Evolutionary conservation across 805 yeast species (phyloP), one percentile per base, ranked within the genome.

Genomic region (Candida taoyuanica): DNA sequence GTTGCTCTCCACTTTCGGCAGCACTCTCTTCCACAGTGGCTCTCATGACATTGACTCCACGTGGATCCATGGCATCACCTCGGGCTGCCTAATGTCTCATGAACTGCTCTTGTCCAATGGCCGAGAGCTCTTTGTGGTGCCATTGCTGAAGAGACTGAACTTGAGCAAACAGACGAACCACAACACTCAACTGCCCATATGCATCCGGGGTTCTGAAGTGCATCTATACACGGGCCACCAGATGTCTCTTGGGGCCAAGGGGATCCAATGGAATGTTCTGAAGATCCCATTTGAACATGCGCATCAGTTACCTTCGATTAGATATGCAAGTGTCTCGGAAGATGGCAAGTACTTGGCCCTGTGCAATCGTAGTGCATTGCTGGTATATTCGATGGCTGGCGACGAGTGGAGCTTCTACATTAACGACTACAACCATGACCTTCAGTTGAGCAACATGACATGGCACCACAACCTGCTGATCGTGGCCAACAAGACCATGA

Each of bases 341-440:
- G 52, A 55, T 39, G 57, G 51, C 9, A 39, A 45, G 17, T 49
- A 31, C 29, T 31, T 57, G 3, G 61, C 59, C 1, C 2, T 57
- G 1, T 44, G 55, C 1, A 58, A 55, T 23, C 30, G 31, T 0
- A 42, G 33, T 7, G 34, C 45, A 4, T 21, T 58, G 12, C 27
- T 55, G 30, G 29, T 57, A 3, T 49, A 57, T 36, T 49, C 56
- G 3, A 43, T 50, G 16, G 18, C 19, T 5, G 46, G 46, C 8
- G 44, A 44, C 14, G 48, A 47, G 17, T 59, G 63, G 63, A 45
- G 51, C 37, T 41, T 47, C 30, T 59, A 55, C 39, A 44, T 43
- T 21, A 55, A 59, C 40, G 58, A 52, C 25, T 48, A 40, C 29
- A 46, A 43, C 24, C 50, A 52, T 24, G 55, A 51, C 13, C 33